Base-by-base conservation (phyloP, 1,284 basidiomycete genomes). In the Athelia psychrophila region DNA sequence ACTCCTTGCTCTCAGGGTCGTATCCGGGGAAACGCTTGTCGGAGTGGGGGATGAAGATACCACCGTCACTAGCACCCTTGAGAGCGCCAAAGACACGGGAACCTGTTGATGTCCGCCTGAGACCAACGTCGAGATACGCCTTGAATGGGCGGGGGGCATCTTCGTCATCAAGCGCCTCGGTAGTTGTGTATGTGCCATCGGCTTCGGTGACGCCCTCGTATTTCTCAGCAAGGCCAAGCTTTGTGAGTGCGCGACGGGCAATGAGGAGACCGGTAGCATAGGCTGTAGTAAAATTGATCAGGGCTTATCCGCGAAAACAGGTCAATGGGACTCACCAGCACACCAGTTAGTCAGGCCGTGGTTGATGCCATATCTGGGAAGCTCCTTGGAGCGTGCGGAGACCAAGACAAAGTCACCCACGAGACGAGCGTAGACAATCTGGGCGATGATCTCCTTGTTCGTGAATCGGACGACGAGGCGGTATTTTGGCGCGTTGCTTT, bases 261-360 rank as follows among this genome's bases (percentile, higher is more conserved):
- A 82, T 84, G 48, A 99, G 88, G 52, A 99, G 87, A 71, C 97
- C 97, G 65, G 97, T 98, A 51, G 97, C 97, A 74, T 99, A 99
- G 51, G 95, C 95, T 91, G 54, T 18, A 38, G 20, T 51, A 50
- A 6, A n/a, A 27, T 57, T 30, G 54, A 3, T 47, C 52, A 27
- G 25, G 47, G 12, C 40, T 38, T 19, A 32, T 10, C 18, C 16
- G 15, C 47, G 47, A 23, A 50, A 32, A 40, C 48, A 46, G 40
- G 18, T 47, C 3, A 46, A 58, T 30, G 48, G 48, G 44, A 61
- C 65, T 48, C 64, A 91, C 91, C 90, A 59, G 96, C 95, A 60
- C 95, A 81, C 97, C 97, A 99, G 83, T 99, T 99, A 60, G 95
- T 95, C 48, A 99, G 81, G 77, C 97, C 97, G 72, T 99, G 95